phyloP scores from a whole-genome alignment of 2,329 filamentous ascomycete genomes.

The Huntiella moniliformis region DNA sequence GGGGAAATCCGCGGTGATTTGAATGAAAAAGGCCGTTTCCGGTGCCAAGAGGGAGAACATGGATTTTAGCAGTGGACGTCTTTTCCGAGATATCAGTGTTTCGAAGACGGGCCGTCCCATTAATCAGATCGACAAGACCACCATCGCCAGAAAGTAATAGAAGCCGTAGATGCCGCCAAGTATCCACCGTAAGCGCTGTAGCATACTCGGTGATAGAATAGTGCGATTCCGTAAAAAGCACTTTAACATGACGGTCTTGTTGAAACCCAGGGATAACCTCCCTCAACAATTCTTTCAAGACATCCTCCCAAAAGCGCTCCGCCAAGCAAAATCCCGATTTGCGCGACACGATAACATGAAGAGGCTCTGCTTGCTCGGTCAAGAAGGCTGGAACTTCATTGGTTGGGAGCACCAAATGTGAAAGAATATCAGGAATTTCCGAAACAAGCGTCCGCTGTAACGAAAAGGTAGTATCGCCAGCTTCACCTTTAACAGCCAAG shows the following conservation, averaged over 20 bases:
- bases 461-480: conserved; percentile 11
- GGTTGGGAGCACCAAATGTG: conserved; percentile 12
- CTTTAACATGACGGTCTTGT: conserved; percentile 21
- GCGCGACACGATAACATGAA: conserved; percentile 51
- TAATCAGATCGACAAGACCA: conserved; percentile 65
- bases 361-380: conserved; percentile 10
- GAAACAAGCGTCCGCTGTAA: conserved; percentile 12
- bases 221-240: conserved; percentile 44
- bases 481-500: not conserved
- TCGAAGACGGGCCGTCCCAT: conserved; percentile 24
- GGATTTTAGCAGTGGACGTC: conserved; percentile 24
- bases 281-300: conserved; percentile 1
- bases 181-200: conserved; percentile 16
- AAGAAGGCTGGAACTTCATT: not conserved
- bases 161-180: conserved; percentile 33
- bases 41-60: conserved; percentile 42
- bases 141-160: conserved; percentile 78
- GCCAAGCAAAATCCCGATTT: conserved; percentile 44
- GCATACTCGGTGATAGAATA: conserved; percentile 49
- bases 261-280: conserved; percentile 11
- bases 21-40: conserved; percentile 48
- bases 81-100: not conserved
- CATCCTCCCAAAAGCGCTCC: conserved; percentile 1
- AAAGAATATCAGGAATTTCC: conserved; percentile 17
- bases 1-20: conserved; percentile 38